phyloP scores from a whole-genome alignment of 73 alveolate species.

The Paramecium pentaurelia region DNA sequence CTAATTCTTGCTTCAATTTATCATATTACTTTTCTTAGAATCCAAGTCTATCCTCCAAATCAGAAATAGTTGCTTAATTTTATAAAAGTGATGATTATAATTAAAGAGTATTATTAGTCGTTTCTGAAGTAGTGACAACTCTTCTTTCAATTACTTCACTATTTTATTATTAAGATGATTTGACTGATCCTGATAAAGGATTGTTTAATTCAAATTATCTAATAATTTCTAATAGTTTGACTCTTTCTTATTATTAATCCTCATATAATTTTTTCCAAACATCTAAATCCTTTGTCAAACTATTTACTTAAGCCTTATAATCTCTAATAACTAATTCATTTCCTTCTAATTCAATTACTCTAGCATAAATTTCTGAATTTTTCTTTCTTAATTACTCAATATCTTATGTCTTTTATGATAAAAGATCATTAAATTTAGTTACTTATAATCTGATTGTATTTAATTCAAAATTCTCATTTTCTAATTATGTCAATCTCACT shows the following conservation, averaged over 20 bases:
- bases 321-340: neutral
- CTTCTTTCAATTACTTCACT: slow-evolving; percentile 3
- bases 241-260: neutral
- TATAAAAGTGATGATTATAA: neutral
- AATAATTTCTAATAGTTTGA: neutral
- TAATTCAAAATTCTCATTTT: slow-evolving; percentile 18
- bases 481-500: neutral
- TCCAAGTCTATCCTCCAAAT: neutral
- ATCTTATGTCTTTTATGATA: neutral
- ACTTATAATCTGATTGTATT: neutral
- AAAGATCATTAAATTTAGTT: neutral
- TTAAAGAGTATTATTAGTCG: neutral
- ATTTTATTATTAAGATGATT: neutral
- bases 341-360: neutral
- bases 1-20: neutral
- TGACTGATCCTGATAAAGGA: neutral
- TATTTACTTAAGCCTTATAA: neutral
- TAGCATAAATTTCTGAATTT: neutral
- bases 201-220: neutral
- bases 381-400: slow-evolving; percentile 10
- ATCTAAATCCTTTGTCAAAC: neutral
- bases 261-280: neutral
- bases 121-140: neutral
- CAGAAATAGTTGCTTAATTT: neutral
- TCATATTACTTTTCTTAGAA: neutral